Base-by-base conservation (phyloP, 495 filamentous ascomycete species). In the Penicillium riverlandense region DNA sequence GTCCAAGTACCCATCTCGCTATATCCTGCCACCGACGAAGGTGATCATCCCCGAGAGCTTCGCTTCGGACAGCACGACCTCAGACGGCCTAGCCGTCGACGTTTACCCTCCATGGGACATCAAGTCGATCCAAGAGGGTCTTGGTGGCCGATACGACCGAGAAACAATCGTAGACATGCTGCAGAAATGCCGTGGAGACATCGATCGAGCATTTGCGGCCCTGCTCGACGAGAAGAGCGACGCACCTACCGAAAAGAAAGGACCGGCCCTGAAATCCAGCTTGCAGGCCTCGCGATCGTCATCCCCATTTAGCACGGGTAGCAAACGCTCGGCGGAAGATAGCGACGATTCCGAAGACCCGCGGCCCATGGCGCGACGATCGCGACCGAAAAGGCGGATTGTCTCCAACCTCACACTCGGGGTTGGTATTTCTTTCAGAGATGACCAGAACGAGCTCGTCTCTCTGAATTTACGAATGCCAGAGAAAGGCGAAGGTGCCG, bases 91-190 rank as follows among this genome's bases (percentile, higher is more conserved):
- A 16, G 66, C 61, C 8, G 58, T 71, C 37, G 59, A 62, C 2
- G 40, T 61, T 0, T 58, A 43, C 10, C 62, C 67, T 36, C 74
- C 76, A 7, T 85, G 81, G 82, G 83, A 82, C 61, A 74, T 84
- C 33, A 70, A 80, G 11, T 63, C 65, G 4, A 81, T 85, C 13
- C 58, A 70, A 40, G 70, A 72, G 40, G 74, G 76, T 8, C 63
- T 85, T 15, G 78, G 80, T 11, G 74, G 75, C 43, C 66, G 72
- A 27, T 72, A 70, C 15, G 72, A 79, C 48, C 70, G 73, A 11
- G 67, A 57, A 6, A 69, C 72, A 14, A 79, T 85, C 40, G 66
- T 74, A 11, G 72, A 78, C 45, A 72, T 74, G 43, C 66, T 86
- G 15, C 69, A 83, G 45, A 69, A 78, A 46, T 76, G 70, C 35